Percentiles rank a stretch among this genome's conserved stretches.
Conservation (phyloP, 1,284 basidiomycete genomes). For the Ceratobasidium sp. region DNA sequence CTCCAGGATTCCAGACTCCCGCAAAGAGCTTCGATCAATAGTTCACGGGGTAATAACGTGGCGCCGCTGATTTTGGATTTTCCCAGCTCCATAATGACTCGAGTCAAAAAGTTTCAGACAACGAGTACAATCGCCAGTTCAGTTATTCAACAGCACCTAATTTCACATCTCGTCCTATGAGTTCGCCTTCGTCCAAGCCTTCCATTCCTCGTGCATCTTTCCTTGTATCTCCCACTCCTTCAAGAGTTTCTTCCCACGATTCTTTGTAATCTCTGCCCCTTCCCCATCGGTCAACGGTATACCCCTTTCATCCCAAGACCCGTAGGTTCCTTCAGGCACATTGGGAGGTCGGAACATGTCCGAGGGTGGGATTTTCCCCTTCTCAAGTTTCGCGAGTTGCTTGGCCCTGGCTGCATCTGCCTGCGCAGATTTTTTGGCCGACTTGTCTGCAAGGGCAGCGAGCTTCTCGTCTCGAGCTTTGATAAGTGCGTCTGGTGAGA, state of each 20-base stretch:
- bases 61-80: constrained; percentile 67
- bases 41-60: constrained; percentile 68
- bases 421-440: constrained; percentile 80
- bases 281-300: constrained; percentile 85
- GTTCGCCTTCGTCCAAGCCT: constrained; percentile 44
- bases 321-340: constrained; percentile 72
- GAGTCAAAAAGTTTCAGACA: too few relatives aligned
- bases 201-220: constrained; percentile 80
- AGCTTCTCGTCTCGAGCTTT: constrained; percentile 91
- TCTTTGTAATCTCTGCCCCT: constrained; percentile 89
- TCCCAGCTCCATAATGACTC: constrained; percentile 53
- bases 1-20: constrained; percentile 65
- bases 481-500: constrained; percentile 84
- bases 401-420: constrained; percentile 80
- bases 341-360: constrained; percentile 90
- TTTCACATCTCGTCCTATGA: neutral
- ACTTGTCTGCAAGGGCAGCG: constrained; percentile 78
- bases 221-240: constrained; percentile 85
- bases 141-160: too few relatives aligned
- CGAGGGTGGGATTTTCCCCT: constrained; percentile 78
- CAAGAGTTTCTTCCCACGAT: constrained; percentile 77
- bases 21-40: constrained; percentile 61
- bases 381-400: constrained; percentile 81
- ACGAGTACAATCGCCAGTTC: too few relatives aligned
- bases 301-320: constrained; percentile 86